These are phyloP conservation scores for Aspergillus japonicus DNA, from an alignment of 2,329 filamentous ascomycete species.

Conservation along the genomic window DNA sequence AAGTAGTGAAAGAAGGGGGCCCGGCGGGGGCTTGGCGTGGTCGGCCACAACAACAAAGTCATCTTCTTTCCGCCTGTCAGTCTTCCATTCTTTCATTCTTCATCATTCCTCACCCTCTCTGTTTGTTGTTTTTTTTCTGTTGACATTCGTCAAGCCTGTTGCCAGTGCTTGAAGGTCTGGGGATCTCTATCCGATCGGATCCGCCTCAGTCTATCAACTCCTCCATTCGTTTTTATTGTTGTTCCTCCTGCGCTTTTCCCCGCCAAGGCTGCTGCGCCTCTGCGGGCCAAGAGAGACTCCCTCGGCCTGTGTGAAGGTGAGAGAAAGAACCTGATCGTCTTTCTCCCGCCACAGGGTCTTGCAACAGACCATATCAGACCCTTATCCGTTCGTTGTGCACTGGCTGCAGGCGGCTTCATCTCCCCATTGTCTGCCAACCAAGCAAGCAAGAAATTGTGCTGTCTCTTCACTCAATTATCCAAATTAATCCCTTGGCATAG, in stretches of 20 bases:
- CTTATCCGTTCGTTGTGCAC: background rate
- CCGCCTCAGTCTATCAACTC: background rate
- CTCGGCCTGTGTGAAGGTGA: background rate
- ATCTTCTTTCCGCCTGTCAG: background rate
- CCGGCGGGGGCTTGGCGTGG: background rate
- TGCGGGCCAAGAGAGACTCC: background rate
- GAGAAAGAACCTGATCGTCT: background rate
- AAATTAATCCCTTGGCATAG: background rate
- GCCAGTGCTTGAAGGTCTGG: background rate
- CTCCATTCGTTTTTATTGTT: background rate
- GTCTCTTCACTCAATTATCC: background rate
- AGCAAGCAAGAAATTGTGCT: background rate
- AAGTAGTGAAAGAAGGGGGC: background rate
- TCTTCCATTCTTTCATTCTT: background rate
- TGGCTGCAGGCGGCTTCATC: background rate
- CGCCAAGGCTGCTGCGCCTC: slow-evolving; percentile 16
- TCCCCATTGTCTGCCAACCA: too few relatives aligned
- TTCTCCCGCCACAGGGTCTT: background rate
- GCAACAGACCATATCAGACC: background rate
- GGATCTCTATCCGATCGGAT: background rate
- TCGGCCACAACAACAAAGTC: background rate
- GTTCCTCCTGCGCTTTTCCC: background rate
- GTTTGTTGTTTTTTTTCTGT: background rate
- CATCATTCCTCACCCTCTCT: background rate
- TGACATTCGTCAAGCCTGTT: background rate